Conservation (phyloP, 148 eudicot genomes). For the Beta vulgaris region DNA sequence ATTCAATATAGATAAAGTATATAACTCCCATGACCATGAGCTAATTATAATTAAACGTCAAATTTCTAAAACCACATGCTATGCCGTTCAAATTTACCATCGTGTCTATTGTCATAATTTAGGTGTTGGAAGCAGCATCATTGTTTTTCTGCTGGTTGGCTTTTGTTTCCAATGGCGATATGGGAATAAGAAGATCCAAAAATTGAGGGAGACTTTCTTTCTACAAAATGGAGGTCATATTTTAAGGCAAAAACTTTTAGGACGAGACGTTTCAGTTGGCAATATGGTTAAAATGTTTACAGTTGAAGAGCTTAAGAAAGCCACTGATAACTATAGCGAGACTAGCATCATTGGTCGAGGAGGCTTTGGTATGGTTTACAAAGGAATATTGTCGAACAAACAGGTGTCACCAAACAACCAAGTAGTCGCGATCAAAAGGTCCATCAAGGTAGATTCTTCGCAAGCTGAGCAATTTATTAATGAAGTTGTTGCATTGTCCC, state of each 20-base stretch:
- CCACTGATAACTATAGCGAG: conserved; percentile 12
- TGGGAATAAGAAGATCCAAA: neutral
- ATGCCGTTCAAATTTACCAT: no score
- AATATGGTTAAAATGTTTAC: neutral
- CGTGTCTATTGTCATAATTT: no score
- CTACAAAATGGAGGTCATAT: no score
- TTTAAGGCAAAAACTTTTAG: neutral
- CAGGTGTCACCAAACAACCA: no score
- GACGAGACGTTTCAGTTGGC: conserved; percentile 6
- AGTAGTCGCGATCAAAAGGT: conserved; percentile 17
- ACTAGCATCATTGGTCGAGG: no score
- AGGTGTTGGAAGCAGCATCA: conserved; percentile 3
- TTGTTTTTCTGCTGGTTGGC: neutral
- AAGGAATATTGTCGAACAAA: neutral
- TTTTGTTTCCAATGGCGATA: neutral
- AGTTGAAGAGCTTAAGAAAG: conserved; percentile 10
- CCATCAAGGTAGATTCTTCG: no score
- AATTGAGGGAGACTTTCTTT: conserved; percentile 6
- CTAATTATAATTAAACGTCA: no score
- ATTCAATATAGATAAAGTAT: no score
- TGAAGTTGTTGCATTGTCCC: no score
- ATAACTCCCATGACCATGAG: no score
- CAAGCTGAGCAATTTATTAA: no score
- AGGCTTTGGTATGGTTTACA: conserved; percentile 9
- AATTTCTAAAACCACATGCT: no score